Conservation (phyloP, 225 moss, liverwort and hornwort genomes). For the Lunularia cruciata region DNA sequence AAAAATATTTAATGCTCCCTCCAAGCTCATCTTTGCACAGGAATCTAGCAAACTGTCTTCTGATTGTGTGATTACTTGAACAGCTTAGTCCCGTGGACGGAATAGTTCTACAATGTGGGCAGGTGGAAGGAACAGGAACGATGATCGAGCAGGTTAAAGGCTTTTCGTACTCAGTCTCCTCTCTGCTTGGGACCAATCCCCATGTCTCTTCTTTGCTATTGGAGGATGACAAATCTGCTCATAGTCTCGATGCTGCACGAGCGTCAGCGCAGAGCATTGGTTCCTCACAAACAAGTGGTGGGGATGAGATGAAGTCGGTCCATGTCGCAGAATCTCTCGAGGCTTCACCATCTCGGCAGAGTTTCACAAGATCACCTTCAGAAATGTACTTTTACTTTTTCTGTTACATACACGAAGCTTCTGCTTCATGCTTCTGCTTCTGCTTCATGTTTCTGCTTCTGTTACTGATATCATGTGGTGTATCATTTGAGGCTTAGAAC, state of each 20-base stretch:
- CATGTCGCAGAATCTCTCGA: conserved; percentile 8
- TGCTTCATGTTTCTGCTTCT: no score
- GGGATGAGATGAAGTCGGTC: not conserved
- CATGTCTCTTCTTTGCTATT: conserved; percentile 49
- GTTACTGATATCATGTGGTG: no score
- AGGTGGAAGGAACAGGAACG: conserved; percentile 62
- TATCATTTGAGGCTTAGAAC: no score
- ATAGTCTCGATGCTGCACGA: not conserved
- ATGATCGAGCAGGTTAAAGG: conserved; percentile 99
- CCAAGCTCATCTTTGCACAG: no score
- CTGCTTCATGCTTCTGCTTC: no score
- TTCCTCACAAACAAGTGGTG: no score
- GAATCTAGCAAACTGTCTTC: no score
- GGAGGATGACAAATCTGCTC: conserved; percentile 24
- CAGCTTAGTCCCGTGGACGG: conserved; percentile 88
- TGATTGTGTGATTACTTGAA: conserved; percentile 5
- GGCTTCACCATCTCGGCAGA: not conserved
- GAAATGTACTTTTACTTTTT: conserved; percentile 23
- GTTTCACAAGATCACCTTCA: conserved; percentile 25
- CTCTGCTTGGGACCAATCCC: conserved; percentile 72
- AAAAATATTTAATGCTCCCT: no score
- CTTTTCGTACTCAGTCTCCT: conserved; percentile 83
- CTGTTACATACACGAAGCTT: no score
- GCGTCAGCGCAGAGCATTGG: no score
- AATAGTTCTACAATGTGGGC: conserved; percentile 66